Base-by-base conservation (phyloP, 176 grass and related monocot genomes). In the Ensete ventricosum region DNA sequence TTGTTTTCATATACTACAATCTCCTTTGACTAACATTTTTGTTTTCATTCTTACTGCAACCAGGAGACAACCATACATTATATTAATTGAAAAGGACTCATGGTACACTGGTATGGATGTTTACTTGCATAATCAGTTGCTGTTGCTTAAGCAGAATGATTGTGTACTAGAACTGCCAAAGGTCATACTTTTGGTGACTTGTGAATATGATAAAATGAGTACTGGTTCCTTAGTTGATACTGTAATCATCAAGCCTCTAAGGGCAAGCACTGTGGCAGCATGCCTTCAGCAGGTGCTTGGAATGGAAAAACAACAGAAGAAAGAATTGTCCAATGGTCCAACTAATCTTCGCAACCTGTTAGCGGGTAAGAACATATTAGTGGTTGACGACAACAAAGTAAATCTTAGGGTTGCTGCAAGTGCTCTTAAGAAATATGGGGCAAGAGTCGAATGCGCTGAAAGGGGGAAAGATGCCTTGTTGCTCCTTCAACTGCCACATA, bases 351-450 rank as follows among this genome's bases (percentile, higher is more conserved):
- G 20, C 58, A 82, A 76, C 68, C 76, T 98, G 71, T 78, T 98
- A 69, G 76, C 86, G 76, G 95, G 88, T 53, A 98, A 93, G 86
- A 98, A 87, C 26, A 93, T 98, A 81, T 89, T 93, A 82, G 76
- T 98, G n/a, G 90, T 98, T 49, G 95, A 98, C 84, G 95, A 98
- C 73, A 98, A 98, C 59, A 89, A 81, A 66, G 90, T 98, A 62
- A 98, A 98, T 84, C 90, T 98, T 1, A 85, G 84, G 79, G 90
- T 98, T 80, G 95, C 95, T 83, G 82, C 82, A 62, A 84, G 83
- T 6, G 89, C 78, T 29, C 81, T 98, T 8, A 89, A 80, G 75
- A 98, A 91, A 63, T 98, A 93, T 73, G 95, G 90, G 79, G 95
- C 88, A 54, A 85, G 87, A 14, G 86, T 98, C 75, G 80, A 82